These are phyloP conservation scores for Tolypocladium cylindrosporum DNA, from an alignment of 2,329 filamentous ascomycete genomes.

Conservation along the genomic window DNA sequence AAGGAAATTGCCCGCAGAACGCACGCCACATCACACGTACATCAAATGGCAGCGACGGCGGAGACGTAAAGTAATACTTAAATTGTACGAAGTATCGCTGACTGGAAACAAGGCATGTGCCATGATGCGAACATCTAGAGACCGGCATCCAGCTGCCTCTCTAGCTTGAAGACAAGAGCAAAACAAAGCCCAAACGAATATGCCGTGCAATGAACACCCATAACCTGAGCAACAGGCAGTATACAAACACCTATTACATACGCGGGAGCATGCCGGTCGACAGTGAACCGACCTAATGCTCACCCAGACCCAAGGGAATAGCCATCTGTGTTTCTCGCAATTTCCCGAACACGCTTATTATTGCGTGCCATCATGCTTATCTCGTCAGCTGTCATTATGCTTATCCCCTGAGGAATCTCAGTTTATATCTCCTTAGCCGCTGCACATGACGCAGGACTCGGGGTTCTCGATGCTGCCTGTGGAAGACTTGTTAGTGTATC, in stretches of 20 bases:
- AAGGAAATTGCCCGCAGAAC: neutral
- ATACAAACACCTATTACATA: neutral
- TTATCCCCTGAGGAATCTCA: slow-evolving; percentile 1
- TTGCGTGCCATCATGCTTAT: slow-evolving; percentile 17
- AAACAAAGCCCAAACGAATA: neutral
- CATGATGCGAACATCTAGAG: neutral
- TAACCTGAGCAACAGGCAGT: neutral
- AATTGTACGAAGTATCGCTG: neutral
- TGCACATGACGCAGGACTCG: slow-evolving; percentile 95
- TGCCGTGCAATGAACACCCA: neutral
- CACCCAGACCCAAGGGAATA: too few species aligned
- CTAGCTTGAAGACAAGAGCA: neutral
- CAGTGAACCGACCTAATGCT: neutral
- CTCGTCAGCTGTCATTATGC: slow-evolving; percentile 21
- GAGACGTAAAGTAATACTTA: neutral
- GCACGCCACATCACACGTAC: neutral
- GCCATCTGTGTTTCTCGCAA: neutral
- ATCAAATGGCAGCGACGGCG: neutral
- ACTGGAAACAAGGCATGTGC: neutral
- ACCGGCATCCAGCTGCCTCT: neutral
- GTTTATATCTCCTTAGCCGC: slow-evolving; percentile 49
- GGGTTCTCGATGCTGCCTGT: slow-evolving; percentile 91
- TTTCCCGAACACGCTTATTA: neutral
- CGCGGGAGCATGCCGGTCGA: neutral
- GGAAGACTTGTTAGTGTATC: slow-evolving; percentile 19